A percentile compares a stretch with the other conserved stretches of the same genome.
Conservation (phyloP, 768 basidiomycete genomes). For the Neoboletus magnificus region DNA sequence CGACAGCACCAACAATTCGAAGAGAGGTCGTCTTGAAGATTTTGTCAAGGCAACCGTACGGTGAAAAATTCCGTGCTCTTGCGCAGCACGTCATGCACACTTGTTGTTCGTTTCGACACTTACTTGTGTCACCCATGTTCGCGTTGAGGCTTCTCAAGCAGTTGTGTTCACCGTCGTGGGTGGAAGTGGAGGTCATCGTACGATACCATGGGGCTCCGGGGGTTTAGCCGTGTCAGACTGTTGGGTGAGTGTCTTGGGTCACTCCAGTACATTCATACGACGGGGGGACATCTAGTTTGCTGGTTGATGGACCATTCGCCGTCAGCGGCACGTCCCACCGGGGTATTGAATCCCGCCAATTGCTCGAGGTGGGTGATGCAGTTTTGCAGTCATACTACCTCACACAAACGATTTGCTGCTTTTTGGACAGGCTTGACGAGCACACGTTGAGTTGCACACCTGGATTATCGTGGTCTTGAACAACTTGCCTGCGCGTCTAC, state of each 20-base stretch:
- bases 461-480: conserved; percentile 26
- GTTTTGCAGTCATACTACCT: conserved; percentile 23
- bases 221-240: conserved; percentile 14
- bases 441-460: conserved; percentile 31
- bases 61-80: conserved; percentile 27
- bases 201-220: neutral
- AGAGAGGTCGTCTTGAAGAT: conserved; percentile 1
- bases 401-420: conserved; percentile 26
- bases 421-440: conserved; percentile 22
- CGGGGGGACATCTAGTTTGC: conserved; percentile 20
- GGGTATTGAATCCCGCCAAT: neutral
- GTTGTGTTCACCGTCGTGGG: conserved; percentile 10
- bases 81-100: conserved; percentile 21
- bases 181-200: conserved; percentile 1
- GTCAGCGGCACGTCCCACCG: neutral
- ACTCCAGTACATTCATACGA: conserved; percentile 24
- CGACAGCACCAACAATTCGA: conserved; percentile 1
- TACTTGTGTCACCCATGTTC: conserved; percentile 16
- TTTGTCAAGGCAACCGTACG: conserved; percentile 18
- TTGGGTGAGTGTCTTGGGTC: conserved; percentile 32
- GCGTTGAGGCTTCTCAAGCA: conserved; percentile 15
- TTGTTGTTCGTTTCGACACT: conserved; percentile 22
- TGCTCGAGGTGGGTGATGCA: conserved; percentile 8
- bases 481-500: conserved; percentile 27
- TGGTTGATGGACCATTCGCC: conserved; percentile 1